Base-by-base conservation (phyloP, 352 stramenopile species). In the Phytophthora podocarpi region DNA sequence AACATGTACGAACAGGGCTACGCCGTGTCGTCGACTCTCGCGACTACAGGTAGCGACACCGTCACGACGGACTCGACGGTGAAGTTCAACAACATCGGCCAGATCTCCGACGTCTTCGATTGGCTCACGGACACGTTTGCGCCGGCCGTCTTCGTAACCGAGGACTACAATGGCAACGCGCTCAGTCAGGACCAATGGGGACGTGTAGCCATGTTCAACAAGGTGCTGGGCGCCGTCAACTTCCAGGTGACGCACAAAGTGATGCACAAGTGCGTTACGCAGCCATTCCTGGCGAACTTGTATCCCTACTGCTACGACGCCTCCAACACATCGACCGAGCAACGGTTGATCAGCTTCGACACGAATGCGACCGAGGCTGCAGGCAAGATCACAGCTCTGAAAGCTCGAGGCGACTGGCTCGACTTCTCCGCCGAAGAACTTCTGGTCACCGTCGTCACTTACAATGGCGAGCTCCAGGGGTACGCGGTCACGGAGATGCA, bases 401-500 rank as follows among this genome's bases (percentile, higher is more conserved):
- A 84, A 27, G 26, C 20, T 0, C 36, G 24, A 7, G 75, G 78
- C 15, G 36, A 53, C 2, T 87, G 78, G 75, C 59, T 85, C 43
- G 61, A 77, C 47, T 70, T 72, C 41, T 69, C 70, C 4, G 74
- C 65, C 1, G 48, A 79, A 12, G 49, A 72, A 35, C 78, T 87
- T 7, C 5, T 69, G 26, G 64, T 84, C 40, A 85, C 66, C 3
- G 49, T 85, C 32, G 69, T 84, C 27, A 79, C 65, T 4, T 87
- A 84, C 70, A 84, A 87, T 23, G 75, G 78, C 23, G 78, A 87
- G 39, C 31, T 87, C 5, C 54, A 85, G 18, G 62, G 59, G 1
- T 83, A 82, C 23, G 71, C 66, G 0, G 65, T 82, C 34, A 84
- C 72, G 3, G 37, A 80, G 36, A 66, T 85, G 39, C 45, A 41